Percentiles rank a stretch among this genome's conserved stretches.
phyloP scores from a whole-genome alignment of 2,329 filamentous ascomycete species.

The Sclerotinia borealis region DNA sequence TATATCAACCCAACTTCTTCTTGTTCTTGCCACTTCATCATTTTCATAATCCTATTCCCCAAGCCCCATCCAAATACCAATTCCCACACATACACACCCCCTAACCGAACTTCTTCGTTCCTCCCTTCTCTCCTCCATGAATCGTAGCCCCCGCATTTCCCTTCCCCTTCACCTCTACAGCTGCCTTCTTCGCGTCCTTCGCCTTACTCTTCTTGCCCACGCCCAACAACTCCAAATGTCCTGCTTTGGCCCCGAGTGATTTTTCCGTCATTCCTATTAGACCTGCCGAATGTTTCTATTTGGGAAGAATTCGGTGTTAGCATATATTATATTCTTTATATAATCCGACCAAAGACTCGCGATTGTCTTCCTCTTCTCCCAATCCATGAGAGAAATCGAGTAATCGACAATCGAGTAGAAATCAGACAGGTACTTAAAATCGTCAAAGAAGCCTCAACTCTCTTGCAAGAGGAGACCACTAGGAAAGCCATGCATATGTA shows the following conservation, averaged over 20 bases:
- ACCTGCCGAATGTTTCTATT: conserved; percentile 54
- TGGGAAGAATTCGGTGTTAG: not conserved
- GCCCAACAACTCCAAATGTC: conserved; percentile 62
- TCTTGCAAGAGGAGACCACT: not conserved
- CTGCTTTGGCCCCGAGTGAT: conserved; percentile 58
- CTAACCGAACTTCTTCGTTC: conserved; percentile 2
- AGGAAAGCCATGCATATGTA: conserved; percentile 10
- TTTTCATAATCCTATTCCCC: too few relatives aligned
- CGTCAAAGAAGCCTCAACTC: conserved; percentile 2
- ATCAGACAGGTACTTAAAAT: conserved; percentile 6
- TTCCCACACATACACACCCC: not conserved
- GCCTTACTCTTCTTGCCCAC: conserved; percentile 57
- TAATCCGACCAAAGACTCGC: too few relatives aligned
- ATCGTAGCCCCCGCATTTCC: conserved; percentile 19
- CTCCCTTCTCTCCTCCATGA: conserved; percentile 27
- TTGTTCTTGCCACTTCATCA: too few relatives aligned
- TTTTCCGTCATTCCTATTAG: conserved; percentile 62
- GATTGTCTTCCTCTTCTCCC: too few relatives aligned
- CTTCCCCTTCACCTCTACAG: conserved; percentile 32
- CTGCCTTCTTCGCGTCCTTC: conserved; percentile 31
- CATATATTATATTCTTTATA: not conserved
- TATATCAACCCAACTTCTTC: too few relatives aligned
- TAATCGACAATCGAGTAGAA: not conserved
- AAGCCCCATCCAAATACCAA: too few relatives aligned
- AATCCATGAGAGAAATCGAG: too few relatives aligned